Evolutionary conservation across 805 yeast genomes (phyloP).

Genomic region (Candida palmyrensis): DNA sequence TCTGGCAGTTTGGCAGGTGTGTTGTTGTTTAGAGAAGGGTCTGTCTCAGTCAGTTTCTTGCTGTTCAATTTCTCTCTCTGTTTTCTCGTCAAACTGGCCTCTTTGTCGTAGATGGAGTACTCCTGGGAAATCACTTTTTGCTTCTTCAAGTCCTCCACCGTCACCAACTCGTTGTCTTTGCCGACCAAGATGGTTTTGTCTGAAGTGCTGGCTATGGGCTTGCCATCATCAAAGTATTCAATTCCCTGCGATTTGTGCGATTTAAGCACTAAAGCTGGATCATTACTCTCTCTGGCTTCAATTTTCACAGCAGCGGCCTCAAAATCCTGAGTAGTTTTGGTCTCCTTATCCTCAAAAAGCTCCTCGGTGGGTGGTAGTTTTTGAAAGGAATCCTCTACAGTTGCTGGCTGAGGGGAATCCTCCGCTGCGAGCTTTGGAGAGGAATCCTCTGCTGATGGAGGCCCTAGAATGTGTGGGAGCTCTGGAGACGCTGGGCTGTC

Average conservation of each 20-base stretch:
- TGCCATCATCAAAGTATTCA: constrained; percentile 4
- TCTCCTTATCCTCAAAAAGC: too few species aligned
- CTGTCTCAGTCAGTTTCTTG: background rate
- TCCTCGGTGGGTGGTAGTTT: too few species aligned
- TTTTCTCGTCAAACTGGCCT: constrained; percentile 7
- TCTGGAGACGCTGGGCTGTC: too few species aligned
- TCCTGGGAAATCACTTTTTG: constrained; percentile 5
- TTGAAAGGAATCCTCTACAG: too few species aligned
- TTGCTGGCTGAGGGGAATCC: too few species aligned
- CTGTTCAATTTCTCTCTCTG: constrained; percentile 5
- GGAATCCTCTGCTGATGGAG: too few species aligned
- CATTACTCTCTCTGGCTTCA: too few species aligned
- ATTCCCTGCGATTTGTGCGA: constrained; percentile 1
- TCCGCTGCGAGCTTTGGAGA: too few species aligned
- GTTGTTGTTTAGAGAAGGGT: background rate
- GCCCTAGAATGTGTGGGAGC: too few species aligned
- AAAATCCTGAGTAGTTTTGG: too few species aligned
- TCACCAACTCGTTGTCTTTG: constrained; percentile 8
- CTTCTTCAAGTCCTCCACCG: constrained; percentile 8
- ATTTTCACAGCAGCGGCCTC: too few species aligned
- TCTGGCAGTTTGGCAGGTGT: constrained; percentile 6
- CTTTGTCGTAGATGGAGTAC: constrained; percentile 6
- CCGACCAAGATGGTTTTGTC: constrained; percentile 4
- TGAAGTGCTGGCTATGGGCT: constrained; percentile 1
- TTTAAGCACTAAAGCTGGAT: background rate